Conservation (phyloP, 371 early-diverging fungal genomes). For the Parasitella parasitica region DNA sequence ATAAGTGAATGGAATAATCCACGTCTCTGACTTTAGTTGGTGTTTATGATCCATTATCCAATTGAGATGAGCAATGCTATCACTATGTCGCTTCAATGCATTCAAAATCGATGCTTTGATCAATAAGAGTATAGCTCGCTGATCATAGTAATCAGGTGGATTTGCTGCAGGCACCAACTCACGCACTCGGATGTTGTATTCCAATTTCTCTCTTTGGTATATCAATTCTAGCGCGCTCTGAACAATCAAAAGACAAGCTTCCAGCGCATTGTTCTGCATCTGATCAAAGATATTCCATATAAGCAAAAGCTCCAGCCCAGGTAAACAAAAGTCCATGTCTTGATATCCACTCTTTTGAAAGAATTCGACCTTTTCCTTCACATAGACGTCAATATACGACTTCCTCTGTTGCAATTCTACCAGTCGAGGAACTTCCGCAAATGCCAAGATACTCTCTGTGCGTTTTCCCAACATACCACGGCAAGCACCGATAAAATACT, state of each 20-base stretch:
- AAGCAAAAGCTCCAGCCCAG: slow-evolving; percentile 48
- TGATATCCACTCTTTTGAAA: slow-evolving; percentile 47
- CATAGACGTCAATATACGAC: slow-evolving; percentile 45
- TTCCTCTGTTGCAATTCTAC: slow-evolving; percentile 40
- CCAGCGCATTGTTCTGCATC: slow-evolving; percentile 36
- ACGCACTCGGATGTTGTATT: slow-evolving; percentile 22
- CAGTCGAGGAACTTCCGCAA: slow-evolving; percentile 34
- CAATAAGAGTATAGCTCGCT: slow-evolving; percentile 20
- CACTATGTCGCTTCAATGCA: slow-evolving; percentile 14
- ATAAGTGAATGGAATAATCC: slow-evolving; percentile 52
- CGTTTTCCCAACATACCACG: slow-evolving; percentile 34
- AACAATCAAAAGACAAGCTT: slow-evolving; percentile 25
- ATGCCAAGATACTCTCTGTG: slow-evolving; percentile 36
- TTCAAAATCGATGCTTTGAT: slow-evolving; percentile 28
- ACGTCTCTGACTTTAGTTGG: slow-evolving; percentile 41
- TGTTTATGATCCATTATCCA: slow-evolving; percentile 53
- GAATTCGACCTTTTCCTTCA: slow-evolving; percentile 40
- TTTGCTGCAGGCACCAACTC: slow-evolving; percentile 20
- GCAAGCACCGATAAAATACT: slow-evolving; percentile 48
- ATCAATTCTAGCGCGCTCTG: slow-evolving; percentile 32
- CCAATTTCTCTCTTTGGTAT: slow-evolving; percentile 25
- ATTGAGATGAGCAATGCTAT: slow-evolving; percentile 33
- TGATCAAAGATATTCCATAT: slow-evolving; percentile 51
- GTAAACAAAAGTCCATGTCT: slow-evolving; percentile 39
- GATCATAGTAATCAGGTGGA: slow-evolving; percentile 29